Base-by-base conservation (phyloP, 1,284 basidiomycete genomes). In the Cryptococcus sp. region DNA sequence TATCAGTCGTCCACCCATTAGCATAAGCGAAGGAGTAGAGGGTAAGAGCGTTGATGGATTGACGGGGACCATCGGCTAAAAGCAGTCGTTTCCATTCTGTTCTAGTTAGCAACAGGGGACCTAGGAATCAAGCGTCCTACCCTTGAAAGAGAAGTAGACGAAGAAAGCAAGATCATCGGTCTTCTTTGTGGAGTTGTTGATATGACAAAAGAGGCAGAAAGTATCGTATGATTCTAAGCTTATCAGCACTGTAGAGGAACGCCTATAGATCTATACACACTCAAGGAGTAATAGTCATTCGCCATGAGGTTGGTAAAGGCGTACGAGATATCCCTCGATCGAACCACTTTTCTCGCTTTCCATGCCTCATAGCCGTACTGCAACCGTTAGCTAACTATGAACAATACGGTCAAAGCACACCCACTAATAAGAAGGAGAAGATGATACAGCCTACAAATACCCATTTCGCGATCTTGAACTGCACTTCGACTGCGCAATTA, bases 131-230 rank as follows among this genome's bases (percentile, higher is more conserved):
- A 6, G 35, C 6, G 5, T 79, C 84, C 51, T 57, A 89, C 92
- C 92, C 81, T 98, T 98, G 84, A 98, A 98, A 1, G 89, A 89
- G 79, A 98, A 98, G 84, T 98, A 98, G 74, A 98, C 85, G 77
- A 97, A 98, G 83, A 98, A 98, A 49, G 94, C 92, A 76, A 98
- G 91, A 70, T 96, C 91, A 76, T 98, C 95, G 76, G 88, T 93
- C 66, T 86, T 87, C 83, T 96, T 97, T 35, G 91, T 95, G 36
- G 94, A 97, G 70, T 90, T 87, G 70, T 88, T 87, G 78, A 98
- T 97, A 67, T 96, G 92, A 65, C 88, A 87, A 76, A 98, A 98
- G 80, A 98, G 93, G 78, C 95, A 98, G 73, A 96, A 98, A 76
- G 96, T 90, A 74, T 96, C 87, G 75, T 98, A 98, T 47, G 89